A percentile compares a stretch with the other conserved stretches of the same genome.
phyloP scores from a whole-genome alignment of 495 filamentous ascomycete genomes.

The Usnea hakonensis region DNA sequence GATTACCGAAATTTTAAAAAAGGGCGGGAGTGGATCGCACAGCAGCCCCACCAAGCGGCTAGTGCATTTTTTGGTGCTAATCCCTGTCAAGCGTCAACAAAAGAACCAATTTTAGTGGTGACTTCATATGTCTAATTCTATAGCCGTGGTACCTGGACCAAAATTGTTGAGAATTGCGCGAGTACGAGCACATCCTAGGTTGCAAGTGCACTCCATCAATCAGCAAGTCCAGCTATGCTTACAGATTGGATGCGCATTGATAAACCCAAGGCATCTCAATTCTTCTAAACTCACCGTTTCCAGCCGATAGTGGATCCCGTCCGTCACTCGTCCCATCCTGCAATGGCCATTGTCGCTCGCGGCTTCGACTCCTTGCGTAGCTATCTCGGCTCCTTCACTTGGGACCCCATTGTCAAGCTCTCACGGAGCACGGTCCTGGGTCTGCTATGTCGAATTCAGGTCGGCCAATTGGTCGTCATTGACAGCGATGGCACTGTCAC shows the following conservation, averaged over 20 bases:
- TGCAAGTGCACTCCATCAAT: background rate
- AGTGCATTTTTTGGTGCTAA: conserved; percentile 7
- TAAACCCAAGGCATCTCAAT: background rate
- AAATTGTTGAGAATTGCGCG: background rate
- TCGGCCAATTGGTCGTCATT: conserved; percentile 35
- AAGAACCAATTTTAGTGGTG: conserved; percentile 4
- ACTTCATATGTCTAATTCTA: conserved; percentile 8
- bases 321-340: background rate
- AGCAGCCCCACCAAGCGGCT: conserved; percentile 4
- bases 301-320: background rate
- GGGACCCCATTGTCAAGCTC: conserved; percentile 37
- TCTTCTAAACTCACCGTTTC: background rate
- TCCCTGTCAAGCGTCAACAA: conserved; percentile 5
- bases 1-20: conserved; percentile 6
- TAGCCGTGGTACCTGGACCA: conserved; percentile 7
- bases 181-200: background rate
- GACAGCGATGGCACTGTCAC: conserved; percentile 33
- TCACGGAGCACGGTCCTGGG: conserved; percentile 34
- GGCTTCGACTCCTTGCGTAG: conserved; percentile 20
- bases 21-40: background rate
- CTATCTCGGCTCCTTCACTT: conserved; percentile 29
- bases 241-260: too few relatives aligned
- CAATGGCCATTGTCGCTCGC: conserved; percentile 21
- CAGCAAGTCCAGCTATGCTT: background rate
- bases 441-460: conserved; percentile 32